Conservation (phyloP, 805 yeast genomes). For the Scheffersomyces lignosus region DNA sequence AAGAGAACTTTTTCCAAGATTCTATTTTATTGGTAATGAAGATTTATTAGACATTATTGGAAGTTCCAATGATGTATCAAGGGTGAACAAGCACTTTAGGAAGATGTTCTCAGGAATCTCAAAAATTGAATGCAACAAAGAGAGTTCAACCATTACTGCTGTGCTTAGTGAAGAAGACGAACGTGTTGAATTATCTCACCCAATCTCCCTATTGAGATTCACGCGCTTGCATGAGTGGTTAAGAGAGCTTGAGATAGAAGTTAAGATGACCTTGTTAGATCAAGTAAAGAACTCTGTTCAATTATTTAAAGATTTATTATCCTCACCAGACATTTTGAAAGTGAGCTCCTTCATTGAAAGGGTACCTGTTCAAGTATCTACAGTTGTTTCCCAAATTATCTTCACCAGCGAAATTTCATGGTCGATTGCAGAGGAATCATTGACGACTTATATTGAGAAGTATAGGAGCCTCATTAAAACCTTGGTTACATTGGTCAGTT, state of each 20-base stretch:
- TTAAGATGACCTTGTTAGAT: conserved; percentile 48
- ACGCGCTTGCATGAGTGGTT: conserved; percentile 64
- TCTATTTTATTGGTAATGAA: conserved; percentile 88
- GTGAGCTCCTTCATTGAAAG: conserved; percentile 31
- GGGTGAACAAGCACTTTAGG: conserved; percentile 58
- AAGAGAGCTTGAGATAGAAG: conserved; percentile 51
- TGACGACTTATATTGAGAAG: conserved; percentile 3
- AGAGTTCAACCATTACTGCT: conserved; percentile 37
- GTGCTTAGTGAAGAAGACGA: conserved; percentile 72
- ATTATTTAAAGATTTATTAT: conserved; percentile 5
- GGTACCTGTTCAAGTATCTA: conserved; percentile 56
- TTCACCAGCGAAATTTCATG: conserved; percentile 53
- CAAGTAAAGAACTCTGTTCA: conserved; percentile 29
- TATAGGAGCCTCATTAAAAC: conserved; percentile 13
- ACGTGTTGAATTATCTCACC: conserved; percentile 36
- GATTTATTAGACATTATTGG: conserved; percentile 85
- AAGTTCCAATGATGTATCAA: conserved; percentile 44
- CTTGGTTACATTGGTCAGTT: conserved; percentile 26
- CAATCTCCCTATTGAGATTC: conserved; percentile 43
- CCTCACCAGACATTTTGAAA: not conserved
- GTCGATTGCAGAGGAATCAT: conserved; percentile 9
- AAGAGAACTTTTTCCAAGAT: conserved; percentile 73
- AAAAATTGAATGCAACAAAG: conserved; percentile 36
- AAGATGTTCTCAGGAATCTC: conserved; percentile 73
- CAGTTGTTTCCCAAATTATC: conserved; percentile 54